These are phyloP conservation scores for Plasmodium gaboni DNA, from an alignment of 169 alveolate genomes.

Conservation along the genomic window DNA sequence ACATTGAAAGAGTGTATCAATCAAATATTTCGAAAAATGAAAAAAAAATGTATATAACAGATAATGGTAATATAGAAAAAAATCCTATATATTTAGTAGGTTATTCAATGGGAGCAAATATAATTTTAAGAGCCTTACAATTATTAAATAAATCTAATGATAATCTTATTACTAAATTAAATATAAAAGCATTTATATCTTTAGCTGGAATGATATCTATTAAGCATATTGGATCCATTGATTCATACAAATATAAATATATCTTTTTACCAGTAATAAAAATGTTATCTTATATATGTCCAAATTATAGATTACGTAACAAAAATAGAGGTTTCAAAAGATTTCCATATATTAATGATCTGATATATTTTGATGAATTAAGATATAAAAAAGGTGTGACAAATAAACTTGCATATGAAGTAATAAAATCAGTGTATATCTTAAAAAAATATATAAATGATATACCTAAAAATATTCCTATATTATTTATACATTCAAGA, in stretches of 20 bases:
- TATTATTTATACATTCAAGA: conserved; percentile 16
- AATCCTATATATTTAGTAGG: conserved; percentile 5
- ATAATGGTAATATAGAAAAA: neutral
- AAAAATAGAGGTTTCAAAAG: neutral
- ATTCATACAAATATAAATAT: conserved; percentile 12
- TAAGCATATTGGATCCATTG: neutral
- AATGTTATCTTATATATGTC: conserved; percentile 4
- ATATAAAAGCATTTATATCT: conserved; percentile 20
- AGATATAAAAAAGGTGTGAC: conserved; percentile 26
- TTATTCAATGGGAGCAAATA: conserved; percentile 26
- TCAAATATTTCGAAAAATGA: neutral
- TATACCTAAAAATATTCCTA: conserved; percentile 22
- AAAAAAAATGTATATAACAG: neutral
- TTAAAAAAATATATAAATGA: conserved; percentile 10
- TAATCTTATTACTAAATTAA: neutral
- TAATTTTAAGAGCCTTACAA: conserved; percentile 18
- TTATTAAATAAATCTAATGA: neutral
- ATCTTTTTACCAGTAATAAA: conserved; percentile 2
- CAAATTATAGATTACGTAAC: conserved; percentile 6
- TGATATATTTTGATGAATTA: neutral
- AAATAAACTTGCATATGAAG: conserved; percentile 13
- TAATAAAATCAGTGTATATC: conserved; percentile 10
- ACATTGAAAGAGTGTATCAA: neutral
- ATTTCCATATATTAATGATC: conserved; percentile 18
- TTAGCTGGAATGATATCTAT: conserved; percentile 30